phyloP scores from a whole-genome alignment of 129 eudicot genomes.

The Chrysanthemum seticuspe region DNA sequence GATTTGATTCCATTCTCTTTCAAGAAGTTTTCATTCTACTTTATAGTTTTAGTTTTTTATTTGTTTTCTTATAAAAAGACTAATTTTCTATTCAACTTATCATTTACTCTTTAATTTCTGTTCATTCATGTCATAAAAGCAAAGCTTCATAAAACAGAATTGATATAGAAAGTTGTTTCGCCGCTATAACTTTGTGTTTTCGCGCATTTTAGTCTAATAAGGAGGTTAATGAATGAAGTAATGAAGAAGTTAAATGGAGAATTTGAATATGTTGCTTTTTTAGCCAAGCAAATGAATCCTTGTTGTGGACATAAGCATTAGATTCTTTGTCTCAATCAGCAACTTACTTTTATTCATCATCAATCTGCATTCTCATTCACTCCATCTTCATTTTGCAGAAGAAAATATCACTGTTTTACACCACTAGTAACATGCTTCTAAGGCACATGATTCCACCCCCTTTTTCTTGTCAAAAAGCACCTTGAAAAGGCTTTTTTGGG shows the following conservation, averaged over 20 bases:
- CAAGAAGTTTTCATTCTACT: slow-evolving; percentile 55
- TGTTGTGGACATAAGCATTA: slow-evolving; percentile 40
- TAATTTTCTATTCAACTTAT: slow-evolving; percentile 4
- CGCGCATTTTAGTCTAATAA: not conserved
- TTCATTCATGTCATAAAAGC: not conserved
- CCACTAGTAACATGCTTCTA: slow-evolving; percentile 39
- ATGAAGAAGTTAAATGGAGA: slow-evolving; percentile 21
- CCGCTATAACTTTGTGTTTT: not conserved
- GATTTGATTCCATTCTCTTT: slow-evolving; percentile 70
- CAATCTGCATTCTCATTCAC: slow-evolving; percentile 39
- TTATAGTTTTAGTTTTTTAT: slow-evolving; percentile 33
- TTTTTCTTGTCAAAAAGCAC: slow-evolving; percentile 36
- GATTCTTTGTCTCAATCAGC: slow-evolving; percentile 40
- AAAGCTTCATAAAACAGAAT: too few species aligned
- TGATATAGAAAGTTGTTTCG: not conserved
- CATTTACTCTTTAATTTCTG: not conserved
- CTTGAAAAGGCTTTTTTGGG: slow-evolving; percentile 26
- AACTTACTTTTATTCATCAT: slow-evolving; percentile 30
- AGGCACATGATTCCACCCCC: slow-evolving; percentile 39
- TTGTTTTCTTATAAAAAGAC: not conserved
- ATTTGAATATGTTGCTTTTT: slow-evolving; percentile 38
- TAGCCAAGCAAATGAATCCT: slow-evolving; percentile 27
- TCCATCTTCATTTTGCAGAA: slow-evolving; percentile 32
- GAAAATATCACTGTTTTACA: slow-evolving; percentile 30
- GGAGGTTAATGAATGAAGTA: slow-evolving; percentile 18